Evolutionary conservation across 257 asterid species (phyloP).

Genomic region (Anisodus acutangulus): DNA sequence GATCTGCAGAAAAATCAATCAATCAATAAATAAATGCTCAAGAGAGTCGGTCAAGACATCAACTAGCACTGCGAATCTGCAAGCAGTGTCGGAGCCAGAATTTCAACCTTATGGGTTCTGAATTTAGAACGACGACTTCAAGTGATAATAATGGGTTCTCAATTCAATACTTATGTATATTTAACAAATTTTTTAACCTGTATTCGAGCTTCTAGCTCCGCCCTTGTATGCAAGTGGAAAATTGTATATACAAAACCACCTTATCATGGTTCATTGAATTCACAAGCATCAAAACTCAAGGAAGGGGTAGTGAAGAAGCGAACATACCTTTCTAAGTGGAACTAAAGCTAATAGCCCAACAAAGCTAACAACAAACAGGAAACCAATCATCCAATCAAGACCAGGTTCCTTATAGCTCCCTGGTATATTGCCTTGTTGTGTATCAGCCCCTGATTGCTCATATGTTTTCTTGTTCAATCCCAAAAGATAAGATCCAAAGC

Average conservation of each 20-base stretch:
- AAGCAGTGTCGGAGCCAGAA: too few species aligned
- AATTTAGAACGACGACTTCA: too few species aligned
- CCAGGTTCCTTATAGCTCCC: slow-evolving; percentile 48
- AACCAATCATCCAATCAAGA: slow-evolving; percentile 65
- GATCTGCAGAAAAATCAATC: slow-evolving; percentile 32
- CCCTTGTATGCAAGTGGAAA: too few species aligned
- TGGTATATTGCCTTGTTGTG: slow-evolving; percentile 40
- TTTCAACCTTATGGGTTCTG: too few species aligned
- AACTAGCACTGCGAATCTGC: neutral
- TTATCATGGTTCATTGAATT: too few species aligned
- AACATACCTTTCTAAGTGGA: slow-evolving; percentile 61
- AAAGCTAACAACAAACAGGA: slow-evolving; percentile 59
- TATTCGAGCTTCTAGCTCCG: too few species aligned
- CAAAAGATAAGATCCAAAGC: slow-evolving; percentile 61
- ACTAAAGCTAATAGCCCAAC: slow-evolving; percentile 65
- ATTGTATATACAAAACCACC: too few species aligned
- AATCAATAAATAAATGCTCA: neutral
- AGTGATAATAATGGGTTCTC: too few species aligned
- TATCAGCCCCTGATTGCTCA: slow-evolving; percentile 43
- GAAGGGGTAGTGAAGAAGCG: neutral
- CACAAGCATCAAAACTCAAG: neutral
- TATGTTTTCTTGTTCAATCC: slow-evolving; percentile 56
- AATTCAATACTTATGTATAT: too few species aligned
- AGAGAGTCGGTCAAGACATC: neutral
- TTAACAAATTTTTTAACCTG: too few species aligned